Evolutionary conservation across 2,329 filamentous ascomycete genomes (phyloP).

Genomic region (Colletotrichum somersetense): DNA sequence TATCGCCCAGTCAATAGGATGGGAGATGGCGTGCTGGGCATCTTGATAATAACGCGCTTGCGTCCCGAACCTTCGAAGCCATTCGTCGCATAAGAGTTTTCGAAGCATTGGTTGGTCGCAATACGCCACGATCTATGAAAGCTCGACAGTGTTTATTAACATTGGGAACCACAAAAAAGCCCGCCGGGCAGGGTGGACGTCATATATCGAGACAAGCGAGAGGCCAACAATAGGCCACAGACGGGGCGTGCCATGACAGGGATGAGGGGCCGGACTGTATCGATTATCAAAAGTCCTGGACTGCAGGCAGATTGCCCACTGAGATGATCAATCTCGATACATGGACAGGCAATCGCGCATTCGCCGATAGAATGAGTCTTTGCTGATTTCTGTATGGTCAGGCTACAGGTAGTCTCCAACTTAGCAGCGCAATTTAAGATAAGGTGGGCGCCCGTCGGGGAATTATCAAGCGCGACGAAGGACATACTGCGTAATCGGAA

Average conservation of each 20-base stretch:
- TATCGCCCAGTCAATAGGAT: too few relatives aligned
- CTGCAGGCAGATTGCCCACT: conserved; percentile 22
- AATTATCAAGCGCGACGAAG: background rate
- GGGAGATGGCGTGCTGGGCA: too few relatives aligned
- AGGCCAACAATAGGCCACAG: too few relatives aligned
- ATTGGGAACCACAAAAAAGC: too few relatives aligned
- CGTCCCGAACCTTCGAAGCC: too few relatives aligned
- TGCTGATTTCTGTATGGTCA: conserved; percentile 5
- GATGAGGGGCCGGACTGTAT: conserved; percentile 27
- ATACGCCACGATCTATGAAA: too few relatives aligned
- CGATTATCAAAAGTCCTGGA: conserved; percentile 15
- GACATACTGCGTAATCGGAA: background rate
- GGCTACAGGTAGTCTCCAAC: background rate
- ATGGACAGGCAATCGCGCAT: background rate
- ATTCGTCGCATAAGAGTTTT: too few relatives aligned
- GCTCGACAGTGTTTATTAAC: too few relatives aligned
- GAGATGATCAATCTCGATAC: conserved; percentile 5
- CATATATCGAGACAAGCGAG: too few relatives aligned
- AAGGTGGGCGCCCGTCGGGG: background rate
- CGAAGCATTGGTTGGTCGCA: too few relatives aligned
- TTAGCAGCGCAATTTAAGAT: background rate
- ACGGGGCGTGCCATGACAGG: conserved; percentile 26
- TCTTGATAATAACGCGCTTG: too few relatives aligned
- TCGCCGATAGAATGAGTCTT: background rate
- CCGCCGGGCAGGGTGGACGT: too few relatives aligned